Evolutionary conservation across 2,329 filamentous ascomycete genomes (phyloP), one percentile per base, ranked within the genome.

Genomic region (Gyromitra esculenta): DNA sequence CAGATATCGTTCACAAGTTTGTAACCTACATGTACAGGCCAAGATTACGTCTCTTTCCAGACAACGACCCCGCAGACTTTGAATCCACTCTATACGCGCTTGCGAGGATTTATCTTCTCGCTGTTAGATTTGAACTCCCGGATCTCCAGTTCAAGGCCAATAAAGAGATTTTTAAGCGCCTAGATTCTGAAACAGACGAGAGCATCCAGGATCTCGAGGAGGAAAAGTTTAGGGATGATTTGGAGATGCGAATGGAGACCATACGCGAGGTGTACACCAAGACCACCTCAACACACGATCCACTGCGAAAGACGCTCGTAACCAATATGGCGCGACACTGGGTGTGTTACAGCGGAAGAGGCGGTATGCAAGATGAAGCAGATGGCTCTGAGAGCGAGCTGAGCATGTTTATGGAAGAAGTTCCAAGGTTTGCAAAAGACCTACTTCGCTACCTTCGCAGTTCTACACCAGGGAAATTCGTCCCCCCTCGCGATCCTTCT

Each of bases 101-200:
- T 39, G 66, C 54, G 3, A 69, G 60, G 18, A 21, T 60, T 8
- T 69, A 69, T 48, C 66, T 69, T 9, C 54, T 69, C 21, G 52
- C 52, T 8, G 5, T 60, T 4, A 35, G 41, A 35, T 60, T 69
- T 18, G 39, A 50, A 7, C 13, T 69, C 4, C 41, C 52, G 1
- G 15, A 43, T 5, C 66, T 69, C 18, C 3, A 45, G 9, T 8
- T 18, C 25, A 69, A 60, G 7, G 66, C 54, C 8, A 59, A 50
- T 15, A 37, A 13, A 9, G 66, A 69, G 31, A 45, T 69, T 43
- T 48, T 50, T 5, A 21, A 35, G 0, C 39, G 4, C 15, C 54
- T 69, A 1, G 66, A 60, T 48, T 1, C 5, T 1, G 54, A 59
- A 15, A 48, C 18, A 9, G 66, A 69, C n/a, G 41, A 48, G 13